Evolutionary conservation across 2,329 filamentous ascomycete species (phyloP).

Genomic region (Incumbomyces lentus): DNA sequence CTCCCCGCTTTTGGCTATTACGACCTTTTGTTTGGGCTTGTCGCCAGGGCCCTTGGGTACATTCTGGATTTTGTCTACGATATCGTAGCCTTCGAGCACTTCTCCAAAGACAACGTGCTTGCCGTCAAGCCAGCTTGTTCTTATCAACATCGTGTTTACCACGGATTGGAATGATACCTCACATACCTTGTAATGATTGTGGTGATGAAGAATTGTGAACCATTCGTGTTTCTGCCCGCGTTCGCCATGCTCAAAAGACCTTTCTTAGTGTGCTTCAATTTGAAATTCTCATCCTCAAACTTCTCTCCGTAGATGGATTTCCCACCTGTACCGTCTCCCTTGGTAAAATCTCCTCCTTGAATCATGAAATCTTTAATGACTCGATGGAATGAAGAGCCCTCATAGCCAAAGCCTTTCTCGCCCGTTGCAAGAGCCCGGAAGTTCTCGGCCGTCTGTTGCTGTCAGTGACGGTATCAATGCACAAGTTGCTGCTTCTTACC

Average conservation of each 20-base stretch:
- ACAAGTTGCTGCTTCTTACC: conserved; percentile 29
- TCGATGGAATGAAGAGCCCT: conserved; percentile 58
- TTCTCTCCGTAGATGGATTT: conserved; percentile 59
- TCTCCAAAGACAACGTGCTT: conserved; percentile 60
- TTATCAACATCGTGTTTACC: conserved; percentile 3
- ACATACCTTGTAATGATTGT: conserved; percentile 45
- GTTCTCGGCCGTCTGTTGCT: conserved; percentile 50
- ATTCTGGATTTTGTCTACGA: conserved; percentile 57
- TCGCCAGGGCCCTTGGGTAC: conserved; percentile 47
- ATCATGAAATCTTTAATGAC: conserved; percentile 65
- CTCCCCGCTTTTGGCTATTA: conserved; percentile 57
- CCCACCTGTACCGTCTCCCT: conserved; percentile 54
- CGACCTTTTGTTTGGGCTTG: conserved; percentile 49
- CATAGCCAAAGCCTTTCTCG: conserved; percentile 57
- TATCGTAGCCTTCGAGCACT: conserved; percentile 56
- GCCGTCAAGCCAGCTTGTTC: conserved; percentile 48
- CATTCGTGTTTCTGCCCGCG: conserved; percentile 37
- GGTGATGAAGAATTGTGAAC: conserved; percentile 59
- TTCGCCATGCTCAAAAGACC: conserved; percentile 58
- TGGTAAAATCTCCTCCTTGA: conserved; percentile 59
- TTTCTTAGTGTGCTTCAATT: conserved; percentile 57
- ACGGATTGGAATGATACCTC: conserved; percentile 24
- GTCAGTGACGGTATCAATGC: background rate
- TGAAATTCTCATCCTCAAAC: conserved; percentile 62
- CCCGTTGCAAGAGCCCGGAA: conserved; percentile 56